These are phyloP conservation scores for Fraxinus excelsior DNA, from an alignment of 257 asterid genomes.

Conservation along the genomic window DNA sequence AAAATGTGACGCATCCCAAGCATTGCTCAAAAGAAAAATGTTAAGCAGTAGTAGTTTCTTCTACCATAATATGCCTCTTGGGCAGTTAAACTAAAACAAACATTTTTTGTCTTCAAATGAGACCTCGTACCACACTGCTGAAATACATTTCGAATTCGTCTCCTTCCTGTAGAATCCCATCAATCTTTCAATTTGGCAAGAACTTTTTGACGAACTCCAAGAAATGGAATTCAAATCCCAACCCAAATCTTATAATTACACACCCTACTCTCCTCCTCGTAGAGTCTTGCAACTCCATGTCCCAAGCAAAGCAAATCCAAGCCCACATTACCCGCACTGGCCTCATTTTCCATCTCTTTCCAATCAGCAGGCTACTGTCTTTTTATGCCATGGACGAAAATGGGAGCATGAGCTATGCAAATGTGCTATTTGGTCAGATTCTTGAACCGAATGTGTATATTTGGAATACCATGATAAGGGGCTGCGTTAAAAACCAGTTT, in stretches of 20 bases:
- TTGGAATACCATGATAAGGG: slow-evolving; percentile 80
- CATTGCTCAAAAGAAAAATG: no score
- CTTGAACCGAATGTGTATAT: slow-evolving; percentile 64
- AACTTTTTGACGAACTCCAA: slow-evolving; percentile 38
- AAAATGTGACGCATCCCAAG: no score
- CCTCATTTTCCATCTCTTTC: slow-evolving; percentile 67
- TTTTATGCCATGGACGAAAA: slow-evolving; percentile 61
- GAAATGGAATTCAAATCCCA: slow-evolving; percentile 65
- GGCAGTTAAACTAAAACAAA: background rate
- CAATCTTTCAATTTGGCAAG: slow-evolving; percentile 5
- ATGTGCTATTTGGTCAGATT: slow-evolving; percentile 51
- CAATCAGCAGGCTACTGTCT: slow-evolving; percentile 66
- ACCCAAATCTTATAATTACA: slow-evolving; percentile 56
- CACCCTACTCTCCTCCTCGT: slow-evolving; percentile 77
- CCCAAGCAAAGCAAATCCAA: slow-evolving; percentile 70
- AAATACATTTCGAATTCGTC: background rate
- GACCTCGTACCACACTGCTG: background rate
- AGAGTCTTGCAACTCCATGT: slow-evolving; percentile 76
- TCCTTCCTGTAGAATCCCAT: background rate
- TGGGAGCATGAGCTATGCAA: slow-evolving; percentile 57
- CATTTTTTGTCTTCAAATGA: background rate
- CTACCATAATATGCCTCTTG: background rate
- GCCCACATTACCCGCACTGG: slow-evolving; percentile 72
- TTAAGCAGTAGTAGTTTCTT: background rate
- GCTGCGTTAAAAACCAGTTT: slow-evolving; percentile 48